Evolutionary conservation across 306 rosid species (phyloP).

Genomic region (Lathyrus oleraceus): DNA sequence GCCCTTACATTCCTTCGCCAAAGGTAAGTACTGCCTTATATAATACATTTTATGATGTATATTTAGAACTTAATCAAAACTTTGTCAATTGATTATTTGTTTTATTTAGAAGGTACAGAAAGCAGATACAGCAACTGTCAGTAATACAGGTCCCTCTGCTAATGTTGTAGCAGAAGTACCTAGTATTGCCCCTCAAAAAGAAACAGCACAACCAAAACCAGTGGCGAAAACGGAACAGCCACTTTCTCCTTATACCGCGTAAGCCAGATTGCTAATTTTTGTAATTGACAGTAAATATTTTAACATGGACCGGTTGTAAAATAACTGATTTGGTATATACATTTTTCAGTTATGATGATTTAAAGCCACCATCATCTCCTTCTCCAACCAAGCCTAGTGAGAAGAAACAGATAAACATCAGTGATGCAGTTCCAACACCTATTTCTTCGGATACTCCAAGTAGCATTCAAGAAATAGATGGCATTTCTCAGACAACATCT

Average conservation of each 20-base stretch:
- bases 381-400: slow-evolving; percentile 46
- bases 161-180: slow-evolving; percentile 43
- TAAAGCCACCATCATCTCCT: slow-evolving; percentile 55
- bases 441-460: slow-evolving; percentile 42
- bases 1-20: slow-evolving; percentile 44
- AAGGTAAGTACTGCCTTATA: slow-evolving; percentile 51
- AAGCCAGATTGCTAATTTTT: slow-evolving; percentile 37
- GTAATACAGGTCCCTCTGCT: slow-evolving; percentile 42
- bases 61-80: slow-evolving; percentile 3
- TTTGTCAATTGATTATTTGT: slow-evolving; percentile 26
- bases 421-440: slow-evolving; percentile 32
- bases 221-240: slow-evolving; percentile 37
- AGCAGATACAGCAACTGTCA: slow-evolving; percentile 37
- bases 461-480: slow-evolving; percentile 26
- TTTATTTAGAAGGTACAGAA: slow-evolving; percentile 51
- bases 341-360: slow-evolving; percentile 51
- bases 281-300: slow-evolving; percentile 2
- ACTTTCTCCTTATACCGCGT: slow-evolving; percentile 71
- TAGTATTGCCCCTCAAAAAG: slow-evolving; percentile 40
- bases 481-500: slow-evolving; percentile 41
- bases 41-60: neutral
- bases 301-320: neutral
- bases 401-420: slow-evolving; percentile 19
- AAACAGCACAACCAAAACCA: slow-evolving; percentile 41
- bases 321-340: slow-evolving; percentile 7